Evolutionary conservation across 352 stramenopile genomes (phyloP), one percentile per base, ranked within the genome.

Genomic region (Phytophthora fragariaefolia): DNA sequence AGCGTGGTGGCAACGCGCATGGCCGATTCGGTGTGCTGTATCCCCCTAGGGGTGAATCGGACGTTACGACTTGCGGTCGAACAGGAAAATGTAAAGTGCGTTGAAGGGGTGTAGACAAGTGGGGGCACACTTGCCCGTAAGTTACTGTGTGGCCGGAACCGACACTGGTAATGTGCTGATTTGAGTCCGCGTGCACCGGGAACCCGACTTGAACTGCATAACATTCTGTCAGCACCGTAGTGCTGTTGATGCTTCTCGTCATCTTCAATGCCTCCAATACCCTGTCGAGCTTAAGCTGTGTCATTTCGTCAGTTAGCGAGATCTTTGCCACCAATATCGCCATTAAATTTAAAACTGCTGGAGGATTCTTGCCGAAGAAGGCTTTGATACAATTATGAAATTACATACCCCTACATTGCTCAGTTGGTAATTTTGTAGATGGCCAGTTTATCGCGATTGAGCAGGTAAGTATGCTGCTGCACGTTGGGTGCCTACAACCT

Each of bases 71-170:
- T 66, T 47, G 15, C 23, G 27, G n/a, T 61, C 56, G 22, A 61
- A 52, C 63, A 71, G 47, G 48, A 65, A 71, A 71, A 71, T 66
- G 40, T 20, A 57, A 71, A 71, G 56, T 66, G 63, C 15, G 6
- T 20, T 59, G 26, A 20, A 48, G 15, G 20, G 8, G n/a, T 32
- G 55, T 64, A 57, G 46, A 45, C n/a, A 24, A 59, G 62, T 54
- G 45, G 42, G 40, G 13, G 18, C 20, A 20, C 26, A 13, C 3
- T 58, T 51, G 36, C 38, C 26, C 15, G 34, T 45, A 22, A 48
- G 38, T 66, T 58, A 51, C 23, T 36, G 10, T 48, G 62, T 59
- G 36, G 15, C 12, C 62, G 49, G 61, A 40, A 12, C 36, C 18
- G 4, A n/a, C 17, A 26, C 62, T 64, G 62, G 13, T 28, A 47